A percentile compares a stretch with the other conserved stretches of the same genome.
These are phyloP conservation scores for Alternaria triticimaculans DNA, from an alignment of 2,329 filamentous ascomycete species.

Conservation along the genomic window DNA sequence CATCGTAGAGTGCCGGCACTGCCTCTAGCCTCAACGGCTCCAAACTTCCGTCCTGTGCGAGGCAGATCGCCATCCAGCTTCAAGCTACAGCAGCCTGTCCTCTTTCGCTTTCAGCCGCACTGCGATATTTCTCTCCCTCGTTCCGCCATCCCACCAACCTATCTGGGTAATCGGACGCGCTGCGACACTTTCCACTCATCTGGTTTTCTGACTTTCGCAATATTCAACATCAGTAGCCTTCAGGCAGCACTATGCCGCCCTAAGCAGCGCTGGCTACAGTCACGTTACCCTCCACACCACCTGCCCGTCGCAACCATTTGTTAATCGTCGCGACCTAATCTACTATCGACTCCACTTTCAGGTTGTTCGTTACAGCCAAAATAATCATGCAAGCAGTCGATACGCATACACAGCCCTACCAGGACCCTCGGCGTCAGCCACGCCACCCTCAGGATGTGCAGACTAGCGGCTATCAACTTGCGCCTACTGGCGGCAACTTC, in stretches of 20 bases:
- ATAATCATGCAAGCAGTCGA: slow-evolving; percentile 42
- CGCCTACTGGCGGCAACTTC: slow-evolving; percentile 29
- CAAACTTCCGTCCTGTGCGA: slow-evolving; percentile 34
- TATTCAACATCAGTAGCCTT: slow-evolving; percentile 23
- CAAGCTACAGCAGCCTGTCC: slow-evolving; percentile 35
- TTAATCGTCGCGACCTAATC: slow-evolving; percentile 12
- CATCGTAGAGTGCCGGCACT: slow-evolving; percentile 38
- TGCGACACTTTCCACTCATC: slow-evolving; percentile 20
- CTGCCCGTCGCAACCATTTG: slow-evolving; percentile 13
- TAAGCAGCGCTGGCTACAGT: slow-evolving; percentile 33
- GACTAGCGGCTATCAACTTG: slow-evolving; percentile 32
- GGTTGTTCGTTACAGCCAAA: slow-evolving; percentile 17
- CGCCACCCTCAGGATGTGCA: slow-evolving; percentile 43
- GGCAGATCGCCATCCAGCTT: slow-evolving; percentile 41
- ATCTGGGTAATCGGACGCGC: slow-evolving; percentile 20
- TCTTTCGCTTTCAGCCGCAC: slow-evolving; percentile 29
- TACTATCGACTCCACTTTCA: slow-evolving; percentile 31
- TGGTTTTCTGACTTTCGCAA: slow-evolving; percentile 24
- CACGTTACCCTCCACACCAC: slow-evolving; percentile 36
- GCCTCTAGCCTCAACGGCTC: slow-evolving; percentile 41
- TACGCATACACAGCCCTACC: slow-evolving; percentile 41
- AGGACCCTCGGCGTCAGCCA: slow-evolving; percentile 44
- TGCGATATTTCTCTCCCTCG: slow-evolving; percentile 31
- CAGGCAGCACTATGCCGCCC: slow-evolving; percentile 46
- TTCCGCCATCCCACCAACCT: slow-evolving; percentile 20